phyloP scores from a whole-genome alignment of 108 stramenopile species.

The Skeletonema grethae region DNA sequence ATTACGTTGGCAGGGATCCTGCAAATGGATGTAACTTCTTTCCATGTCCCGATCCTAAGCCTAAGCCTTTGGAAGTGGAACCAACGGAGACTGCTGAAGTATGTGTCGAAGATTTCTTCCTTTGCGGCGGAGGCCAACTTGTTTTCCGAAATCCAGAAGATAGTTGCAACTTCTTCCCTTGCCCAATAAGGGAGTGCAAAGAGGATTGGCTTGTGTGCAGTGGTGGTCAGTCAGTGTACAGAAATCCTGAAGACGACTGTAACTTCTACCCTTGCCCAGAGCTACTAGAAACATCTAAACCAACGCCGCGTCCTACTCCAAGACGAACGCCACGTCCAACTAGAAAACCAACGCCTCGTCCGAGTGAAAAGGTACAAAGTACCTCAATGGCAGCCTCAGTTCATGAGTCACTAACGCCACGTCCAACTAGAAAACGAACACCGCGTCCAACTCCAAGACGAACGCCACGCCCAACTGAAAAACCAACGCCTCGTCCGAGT shows the following conservation, averaged over 20 bases:
- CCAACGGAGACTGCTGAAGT: not conserved
- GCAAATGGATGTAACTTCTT: slow-evolving; percentile 18
- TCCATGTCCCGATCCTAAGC: slow-evolving; percentile 14
- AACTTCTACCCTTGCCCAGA: slow-evolving; percentile 20
- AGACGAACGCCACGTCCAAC: too few species aligned
- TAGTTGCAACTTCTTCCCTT: slow-evolving; percentile 30
- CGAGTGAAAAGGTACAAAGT: too few species aligned
- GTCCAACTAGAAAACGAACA: too few species aligned
- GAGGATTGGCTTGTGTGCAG: slow-evolving; percentile 26
- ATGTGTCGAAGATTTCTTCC: slow-evolving; percentile 9
- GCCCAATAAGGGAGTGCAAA: slow-evolving; percentile 3
- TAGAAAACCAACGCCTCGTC: too few species aligned
- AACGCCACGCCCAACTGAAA: too few species aligned
- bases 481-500: too few species aligned
- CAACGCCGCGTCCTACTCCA: not conserved
- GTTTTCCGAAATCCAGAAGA: slow-evolving; percentile 37
- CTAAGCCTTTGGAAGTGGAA: not conserved
- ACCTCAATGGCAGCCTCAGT: too few species aligned
- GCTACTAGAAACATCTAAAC: not conserved
- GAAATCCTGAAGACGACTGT: slow-evolving; percentile 39
- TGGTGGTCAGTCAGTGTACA: slow-evolving; percentile 30
- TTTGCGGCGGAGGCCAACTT: slow-evolving; percentile 37
- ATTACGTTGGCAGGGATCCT: slow-evolving; percentile 17
- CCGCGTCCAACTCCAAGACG: too few species aligned
- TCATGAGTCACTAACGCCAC: not conserved